A percentile compares a stretch with the other conserved stretches of the same genome.
These are phyloP conservation scores for Colletotrichum brevisporum DNA, from an alignment of 2,329 filamentous ascomycete genomes.

Conservation along the genomic window DNA sequence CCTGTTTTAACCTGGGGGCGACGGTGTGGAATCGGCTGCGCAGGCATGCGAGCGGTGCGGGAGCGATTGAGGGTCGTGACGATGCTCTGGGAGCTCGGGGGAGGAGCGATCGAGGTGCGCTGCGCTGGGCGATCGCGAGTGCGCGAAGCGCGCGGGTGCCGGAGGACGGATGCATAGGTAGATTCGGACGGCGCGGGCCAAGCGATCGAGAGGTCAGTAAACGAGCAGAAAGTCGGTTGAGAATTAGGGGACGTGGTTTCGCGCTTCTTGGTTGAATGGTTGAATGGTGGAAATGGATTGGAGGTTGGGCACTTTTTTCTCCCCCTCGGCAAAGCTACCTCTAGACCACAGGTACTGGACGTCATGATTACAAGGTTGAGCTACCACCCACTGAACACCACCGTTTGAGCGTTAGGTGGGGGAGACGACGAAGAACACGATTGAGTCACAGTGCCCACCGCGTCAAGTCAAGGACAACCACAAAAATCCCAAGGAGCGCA, in stretches of 20 bases:
- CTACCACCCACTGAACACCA: background rate
- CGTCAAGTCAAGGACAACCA: background rate
- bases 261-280: background rate
- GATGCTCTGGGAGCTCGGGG: background rate
- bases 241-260: background rate
- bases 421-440: background rate
- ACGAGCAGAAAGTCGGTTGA: background rate
- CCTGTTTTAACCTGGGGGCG: background rate
- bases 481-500: background rate
- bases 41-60: background rate
- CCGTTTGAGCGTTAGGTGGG: background rate
- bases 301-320: constrained; percentile 1
- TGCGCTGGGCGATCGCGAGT: constrained; percentile 33
- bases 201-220: background rate
- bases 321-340: background rate
- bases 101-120: constrained; percentile 7
- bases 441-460: background rate
- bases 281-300: background rate
- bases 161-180: constrained; percentile 20
- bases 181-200: background rate
- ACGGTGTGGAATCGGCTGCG: constrained; percentile 30
- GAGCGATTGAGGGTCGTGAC: constrained; percentile 13
- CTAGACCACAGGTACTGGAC: constrained; percentile 24
- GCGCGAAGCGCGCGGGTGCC: constrained; percentile 30
- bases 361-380: constrained; percentile 37